Evolutionary conservation across 2,329 filamentous ascomycete genomes (phyloP).

Genomic region (Corynespora cassiicola): DNA sequence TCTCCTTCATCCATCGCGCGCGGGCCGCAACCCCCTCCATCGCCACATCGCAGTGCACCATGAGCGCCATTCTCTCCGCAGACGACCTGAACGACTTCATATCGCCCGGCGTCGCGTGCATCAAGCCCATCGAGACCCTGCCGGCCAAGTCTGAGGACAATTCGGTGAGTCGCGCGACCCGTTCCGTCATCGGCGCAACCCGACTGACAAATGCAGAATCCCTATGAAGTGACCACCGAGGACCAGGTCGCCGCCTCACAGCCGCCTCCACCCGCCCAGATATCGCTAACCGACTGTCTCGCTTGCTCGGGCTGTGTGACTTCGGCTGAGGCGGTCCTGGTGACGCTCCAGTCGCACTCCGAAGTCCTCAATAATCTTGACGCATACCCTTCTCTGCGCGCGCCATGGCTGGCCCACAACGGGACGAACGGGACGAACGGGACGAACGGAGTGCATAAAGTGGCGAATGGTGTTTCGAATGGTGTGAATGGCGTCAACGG

Average conservation of each 20-base stretch:
- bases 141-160: slow-evolving; percentile 64
- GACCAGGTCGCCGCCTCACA: slow-evolving; percentile 68
- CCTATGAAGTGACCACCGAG: slow-evolving; percentile 91
- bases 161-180: slow-evolving; percentile 44
- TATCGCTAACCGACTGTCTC: slow-evolving; percentile 95
- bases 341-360: slow-evolving; percentile 90
- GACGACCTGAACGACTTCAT: slow-evolving; percentile 99
- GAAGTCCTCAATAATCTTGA: slow-evolving; percentile 89
- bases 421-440: slow-evolving; percentile 25
- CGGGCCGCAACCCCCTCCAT: slow-evolving; percentile 15
- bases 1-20: slow-evolving; percentile 8
- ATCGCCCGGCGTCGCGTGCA: slow-evolving; percentile 94
- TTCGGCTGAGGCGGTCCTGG: slow-evolving; percentile 94
- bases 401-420: slow-evolving; percentile 37
- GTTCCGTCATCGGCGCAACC: slow-evolving; percentile 19
- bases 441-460: slow-evolving; percentile 9
- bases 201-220: slow-evolving; percentile 52
- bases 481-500: slow-evolving; percentile 18
- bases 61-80: slow-evolving; percentile 96
- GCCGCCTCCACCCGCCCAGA: slow-evolving; percentile 78
- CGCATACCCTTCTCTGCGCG: slow-evolving; percentile 55
- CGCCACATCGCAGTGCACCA: slow-evolving; percentile 49
- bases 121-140: slow-evolving; percentile 94
- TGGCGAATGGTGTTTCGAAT: slow-evolving; percentile 10
- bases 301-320: slow-evolving; percentile 98